Conservation (phyloP, 805 yeast species). For the Spathaspora gorwiae region DNA sequence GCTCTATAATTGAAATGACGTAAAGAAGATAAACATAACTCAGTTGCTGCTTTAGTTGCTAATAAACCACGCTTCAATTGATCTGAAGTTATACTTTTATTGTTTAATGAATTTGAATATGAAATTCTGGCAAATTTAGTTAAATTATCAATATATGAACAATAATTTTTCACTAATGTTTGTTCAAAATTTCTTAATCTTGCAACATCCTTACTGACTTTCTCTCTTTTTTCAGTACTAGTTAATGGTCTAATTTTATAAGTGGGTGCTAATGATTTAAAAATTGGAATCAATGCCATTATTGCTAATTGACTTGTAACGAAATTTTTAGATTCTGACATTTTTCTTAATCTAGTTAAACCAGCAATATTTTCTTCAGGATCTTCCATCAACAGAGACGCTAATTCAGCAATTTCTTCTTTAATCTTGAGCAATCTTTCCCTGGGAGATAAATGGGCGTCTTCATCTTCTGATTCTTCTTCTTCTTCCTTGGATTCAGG, state of each 20-base stretch:
- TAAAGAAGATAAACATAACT: slow-evolving; percentile 55
- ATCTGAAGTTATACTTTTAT: slow-evolving; percentile 23
- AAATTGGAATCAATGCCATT: slow-evolving; percentile 76
- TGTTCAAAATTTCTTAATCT: slow-evolving; percentile 79
- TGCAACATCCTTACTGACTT: slow-evolving; percentile 78
- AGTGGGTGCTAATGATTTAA: slow-evolving; percentile 82
- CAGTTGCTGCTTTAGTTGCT: slow-evolving; percentile 77
- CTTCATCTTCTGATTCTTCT: slow-evolving; percentile 36
- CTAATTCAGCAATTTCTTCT: slow-evolving; percentile 80
- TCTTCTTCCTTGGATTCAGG: slow-evolving; percentile 16
- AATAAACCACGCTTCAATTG: slow-evolving; percentile 47
- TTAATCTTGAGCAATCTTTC: slow-evolving; percentile 59
- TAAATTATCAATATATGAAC: slow-evolving; percentile 57
- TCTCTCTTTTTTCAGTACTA: slow-evolving; percentile 76
- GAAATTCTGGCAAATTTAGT: slow-evolving; percentile 38
- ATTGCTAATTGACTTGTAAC: slow-evolving; percentile 68
- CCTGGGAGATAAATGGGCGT: slow-evolving; percentile 44
- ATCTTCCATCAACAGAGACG: slow-evolving; percentile 72
- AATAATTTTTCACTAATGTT: slow-evolving; percentile 63
- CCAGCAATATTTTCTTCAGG: slow-evolving; percentile 79
- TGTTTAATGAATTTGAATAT: slow-evolving; percentile 32
- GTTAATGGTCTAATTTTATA: slow-evolving; percentile 80
- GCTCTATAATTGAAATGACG: slow-evolving; percentile 77
- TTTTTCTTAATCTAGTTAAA: slow-evolving; percentile 61
- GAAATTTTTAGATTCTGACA: slow-evolving; percentile 64